Base-by-base conservation (phyloP, 2,329 filamentous ascomycete species). In the Talaromyces sp. region DNA sequence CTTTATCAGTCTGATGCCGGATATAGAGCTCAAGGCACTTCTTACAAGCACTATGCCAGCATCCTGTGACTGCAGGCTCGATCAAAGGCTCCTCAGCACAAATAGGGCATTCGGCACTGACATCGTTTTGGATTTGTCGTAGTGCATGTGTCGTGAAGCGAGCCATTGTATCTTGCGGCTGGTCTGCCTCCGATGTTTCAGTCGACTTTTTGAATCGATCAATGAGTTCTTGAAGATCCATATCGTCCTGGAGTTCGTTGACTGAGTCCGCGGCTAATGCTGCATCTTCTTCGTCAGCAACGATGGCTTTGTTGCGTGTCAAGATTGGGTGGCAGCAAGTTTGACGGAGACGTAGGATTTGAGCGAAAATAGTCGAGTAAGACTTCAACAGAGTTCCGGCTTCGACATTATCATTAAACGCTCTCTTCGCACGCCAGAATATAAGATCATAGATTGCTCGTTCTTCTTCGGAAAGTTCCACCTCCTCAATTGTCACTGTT, bases 41-140 rank as follows among this genome's bases (percentile, higher is more conserved):
- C 78, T 95, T 97, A 81, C 95, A 99, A 0, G 95, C 93, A 39
- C 92, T 96, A 77, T 99, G 95, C 93, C 95, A 99, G 78, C 95
- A 99, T 0, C 92, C 92, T 0, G 95, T 98, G 1, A 99, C 95
- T 0, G 91, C 90, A 73, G 96, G 94, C 62, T 97, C 90, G 47
- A 92, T 86, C 93, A 98, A 98, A 3, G 93, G 93, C 75, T 98
- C 95, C 76, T 98, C 94, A 3, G 91, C 88, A 78, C 95, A 99
- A 61, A 99, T 91, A 0, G 95, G 94, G 72, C 95, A 99, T 79
- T 99, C 95, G 67, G 90, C 90, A 66, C 90, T 87, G 0, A 91
- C 89, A 73, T 98, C 94, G 63, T 91, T 91, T 69, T 96, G 91
- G 57, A 99, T 99, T 75, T 98, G 92, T 67, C 90, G 87, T 14